Conservation (phyloP, 371 early-diverging fungal genomes). For the Phascolomyces articulosus region DNA sequence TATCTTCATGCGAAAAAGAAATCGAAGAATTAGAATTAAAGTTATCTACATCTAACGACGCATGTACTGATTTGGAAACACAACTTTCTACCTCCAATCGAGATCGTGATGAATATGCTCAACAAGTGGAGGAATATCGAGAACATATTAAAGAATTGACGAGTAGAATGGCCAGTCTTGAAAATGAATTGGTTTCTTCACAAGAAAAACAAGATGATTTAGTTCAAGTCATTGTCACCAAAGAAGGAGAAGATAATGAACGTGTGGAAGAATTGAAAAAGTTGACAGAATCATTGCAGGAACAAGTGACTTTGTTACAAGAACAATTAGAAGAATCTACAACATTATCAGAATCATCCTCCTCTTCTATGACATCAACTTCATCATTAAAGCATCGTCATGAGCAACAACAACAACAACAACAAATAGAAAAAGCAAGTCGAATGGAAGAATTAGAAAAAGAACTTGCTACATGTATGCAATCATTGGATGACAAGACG, state of each 20-base stretch:
- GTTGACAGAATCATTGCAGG: neutral
- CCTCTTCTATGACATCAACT: no score
- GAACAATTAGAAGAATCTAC: neutral
- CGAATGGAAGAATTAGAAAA: neutral
- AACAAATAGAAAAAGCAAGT: neutral
- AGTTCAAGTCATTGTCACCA: neutral
- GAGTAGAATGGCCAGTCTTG: slow-evolving; percentile 12
- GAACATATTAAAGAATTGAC: slow-evolving; percentile 1
- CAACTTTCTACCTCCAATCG: neutral
- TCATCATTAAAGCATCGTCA: neutral
- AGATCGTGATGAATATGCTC: slow-evolving; percentile 6
- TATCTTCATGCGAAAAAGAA: no score
- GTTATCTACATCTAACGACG: neutral
- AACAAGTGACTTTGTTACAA: neutral
- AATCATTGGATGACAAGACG: neutral
- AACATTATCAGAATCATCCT: no score
- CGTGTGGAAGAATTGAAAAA: neutral
- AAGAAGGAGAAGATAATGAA: neutral
- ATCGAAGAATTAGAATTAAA: neutral
- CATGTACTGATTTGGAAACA: neutral
- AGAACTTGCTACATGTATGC: neutral
- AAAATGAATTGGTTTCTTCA: neutral
- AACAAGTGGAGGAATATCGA: neutral
- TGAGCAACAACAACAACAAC: neutral
- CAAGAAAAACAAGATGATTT: slow-evolving; percentile 3